Evolutionary conservation across 805 yeast genomes (phyloP), one percentile per base, ranked within the genome.

Genomic region (Suhomyces sp.): DNA sequence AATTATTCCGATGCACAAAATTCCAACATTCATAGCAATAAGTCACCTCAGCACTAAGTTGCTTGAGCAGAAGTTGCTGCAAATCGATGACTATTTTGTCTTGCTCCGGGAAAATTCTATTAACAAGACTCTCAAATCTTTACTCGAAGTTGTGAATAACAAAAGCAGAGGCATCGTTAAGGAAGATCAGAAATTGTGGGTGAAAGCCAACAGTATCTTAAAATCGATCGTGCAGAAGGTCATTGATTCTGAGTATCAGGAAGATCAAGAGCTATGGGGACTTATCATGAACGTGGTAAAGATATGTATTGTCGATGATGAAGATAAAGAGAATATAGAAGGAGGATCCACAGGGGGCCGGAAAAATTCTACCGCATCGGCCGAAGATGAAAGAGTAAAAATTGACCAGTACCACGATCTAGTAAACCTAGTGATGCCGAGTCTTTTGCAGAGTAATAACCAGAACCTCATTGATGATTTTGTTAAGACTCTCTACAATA

Each of bases 11-110:
- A 73, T 51, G 55, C 64, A 58, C 58, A 77, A 80, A 47, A 77
- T 86, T 27, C 89, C 92, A 2, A 77, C 87, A 0, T 87, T 87
- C 59, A 75, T 81, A 27, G 84, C 88, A 0, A 68, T 83, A 1
- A 79, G 91, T 57, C 77, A 76, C 48, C 59, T 62, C 15, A 74
- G 86, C 0, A 67, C 81, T 45, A 64, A 66, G 6, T 53, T 78
- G 13, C 58, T 86, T n/a, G 54, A 60, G 2, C 53, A 55, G 1
- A 75, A 75, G 39, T 49, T 86, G n/a, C 55, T 58, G 1, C 46
- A 53, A 20, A 49, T 65, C 2, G 35, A 52, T 0, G 74, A 75
- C 44, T 64, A 75, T 19, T 57, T 60, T 2, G 59, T 67, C 0
- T 67, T 80, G 22, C 49, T 85, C 2, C 61, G 69, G 10, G 83